Conservation (phyloP, 495 filamentous ascomycete genomes). For the Trichoderma gamsii region DNA sequence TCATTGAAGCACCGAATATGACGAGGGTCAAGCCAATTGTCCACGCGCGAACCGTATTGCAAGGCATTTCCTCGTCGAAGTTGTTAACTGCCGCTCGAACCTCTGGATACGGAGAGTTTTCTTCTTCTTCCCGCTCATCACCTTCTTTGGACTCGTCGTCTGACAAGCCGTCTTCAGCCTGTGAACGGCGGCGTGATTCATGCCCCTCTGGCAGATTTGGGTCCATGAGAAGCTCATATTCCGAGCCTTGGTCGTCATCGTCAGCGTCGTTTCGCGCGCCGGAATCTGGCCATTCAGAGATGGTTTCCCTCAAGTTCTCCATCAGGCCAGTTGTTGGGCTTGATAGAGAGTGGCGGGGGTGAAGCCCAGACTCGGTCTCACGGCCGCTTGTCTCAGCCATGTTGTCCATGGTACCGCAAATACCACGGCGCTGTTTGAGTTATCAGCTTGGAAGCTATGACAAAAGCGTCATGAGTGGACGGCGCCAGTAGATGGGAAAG, state of each 20-base stretch:
- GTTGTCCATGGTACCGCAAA: neutral
- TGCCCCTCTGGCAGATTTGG: conserved; percentile 44
- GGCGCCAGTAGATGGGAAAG: neutral
- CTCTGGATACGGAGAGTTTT: conserved; percentile 66
- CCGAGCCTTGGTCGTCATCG: conserved; percentile 35
- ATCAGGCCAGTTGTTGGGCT: neutral
- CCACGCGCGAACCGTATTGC: conserved; percentile 71
- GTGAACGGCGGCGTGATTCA: conserved; percentile 21
- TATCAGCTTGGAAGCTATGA: neutral
- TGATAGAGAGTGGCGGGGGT: neutral
- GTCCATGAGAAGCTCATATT: conserved; percentile 41
- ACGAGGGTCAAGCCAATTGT: conserved; percentile 60
- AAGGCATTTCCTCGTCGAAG: conserved; percentile 59
- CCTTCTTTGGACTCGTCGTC: conserved; percentile 25
- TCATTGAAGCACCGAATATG: conserved; percentile 59
- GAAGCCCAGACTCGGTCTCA: neutral
- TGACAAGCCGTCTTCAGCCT: conserved; percentile 13
- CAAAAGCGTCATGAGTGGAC: neutral
- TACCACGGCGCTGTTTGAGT: neutral
- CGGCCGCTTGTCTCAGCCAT: conserved; percentile 3
- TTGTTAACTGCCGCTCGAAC: conserved; percentile 57
- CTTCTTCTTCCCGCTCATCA: conserved; percentile 38
- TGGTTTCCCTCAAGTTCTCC: neutral
- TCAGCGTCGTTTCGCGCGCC: conserved; percentile 22
- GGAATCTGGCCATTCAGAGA: conserved; percentile 31